Conservation (phyloP, 2,329 filamentous ascomycete genomes). For the Diaporthe nobilis region DNA sequence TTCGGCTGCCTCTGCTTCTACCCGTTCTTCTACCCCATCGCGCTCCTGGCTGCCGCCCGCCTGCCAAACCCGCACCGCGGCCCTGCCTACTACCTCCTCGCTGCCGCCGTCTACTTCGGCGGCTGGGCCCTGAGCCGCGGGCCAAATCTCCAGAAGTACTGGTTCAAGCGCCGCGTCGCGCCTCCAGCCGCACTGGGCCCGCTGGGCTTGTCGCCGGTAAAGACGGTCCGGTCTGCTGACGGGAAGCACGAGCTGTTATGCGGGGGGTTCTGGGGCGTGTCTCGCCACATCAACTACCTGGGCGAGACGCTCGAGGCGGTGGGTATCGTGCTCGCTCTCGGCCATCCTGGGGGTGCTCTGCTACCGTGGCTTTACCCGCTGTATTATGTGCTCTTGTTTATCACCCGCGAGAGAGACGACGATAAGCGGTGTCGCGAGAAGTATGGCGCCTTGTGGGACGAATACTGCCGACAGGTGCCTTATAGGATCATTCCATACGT, state of each 20-base stretch:
- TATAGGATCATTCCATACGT: conserved; percentile 38
- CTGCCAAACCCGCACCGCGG: conserved; percentile 24
- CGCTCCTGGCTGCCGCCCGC: conserved; percentile 14
- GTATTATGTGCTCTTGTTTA: conserved; percentile 33
- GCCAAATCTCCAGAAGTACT: conserved; percentile 37
- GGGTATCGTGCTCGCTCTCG: conserved; percentile 35
- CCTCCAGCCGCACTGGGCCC: not conserved
- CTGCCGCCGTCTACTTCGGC: conserved; percentile 25
- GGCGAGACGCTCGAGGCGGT: conserved; percentile 39
- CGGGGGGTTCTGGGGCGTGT: conserved; percentile 37
- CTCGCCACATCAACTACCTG: conserved; percentile 37
- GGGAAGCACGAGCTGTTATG: conserved; percentile 36
- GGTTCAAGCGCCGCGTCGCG: conserved; percentile 29
- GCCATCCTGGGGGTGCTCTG: conserved; percentile 8
- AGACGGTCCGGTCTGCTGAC: conserved; percentile 24
- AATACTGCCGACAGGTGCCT: conserved; percentile 37
- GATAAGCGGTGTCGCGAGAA: conserved; percentile 37
- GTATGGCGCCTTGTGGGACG: conserved; percentile 38
- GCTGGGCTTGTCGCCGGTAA: not conserved
- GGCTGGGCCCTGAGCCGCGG: conserved; percentile 37
- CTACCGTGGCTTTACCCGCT: conserved; percentile 36
- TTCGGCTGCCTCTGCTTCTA: conserved; percentile 39
- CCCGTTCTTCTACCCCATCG: conserved; percentile 36
- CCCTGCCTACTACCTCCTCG: conserved; percentile 3
- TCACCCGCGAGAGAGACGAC: conserved; percentile 37